Evolutionary conservation across 139 green algal genomes (phyloP).

Genomic region (Tetradesmus obliquus): DNA sequence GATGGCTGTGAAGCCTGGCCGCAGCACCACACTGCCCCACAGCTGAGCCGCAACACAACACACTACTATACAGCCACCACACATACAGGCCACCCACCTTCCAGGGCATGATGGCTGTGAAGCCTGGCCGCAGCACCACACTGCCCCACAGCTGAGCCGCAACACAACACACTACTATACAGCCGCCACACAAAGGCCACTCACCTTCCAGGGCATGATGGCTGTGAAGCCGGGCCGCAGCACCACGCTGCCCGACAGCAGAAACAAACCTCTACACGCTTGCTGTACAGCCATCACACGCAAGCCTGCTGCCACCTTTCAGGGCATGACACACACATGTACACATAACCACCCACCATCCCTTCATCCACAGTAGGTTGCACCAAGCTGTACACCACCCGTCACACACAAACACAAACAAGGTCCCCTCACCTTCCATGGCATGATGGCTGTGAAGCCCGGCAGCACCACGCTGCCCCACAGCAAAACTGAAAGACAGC

Average conservation of each 20-base stretch:
- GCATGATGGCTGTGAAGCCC: too few species aligned
- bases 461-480: too few species aligned
- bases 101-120: constrained; percentile 71
- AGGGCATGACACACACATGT: constrained; percentile 71
- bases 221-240: constrained; percentile 79
- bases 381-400: too few species aligned
- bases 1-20: constrained; percentile 83
- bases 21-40: constrained; percentile 54
- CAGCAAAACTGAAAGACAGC: too few species aligned
- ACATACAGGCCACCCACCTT: not conserved
- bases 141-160: constrained; percentile 27
- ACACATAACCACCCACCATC: not conserved
- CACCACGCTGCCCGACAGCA: constrained; percentile 51
- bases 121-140: constrained; percentile 71
- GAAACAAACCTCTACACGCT: not conserved
- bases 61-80: too few species aligned
- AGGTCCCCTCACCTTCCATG: too few species aligned
- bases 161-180: not conserved
- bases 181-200: too few species aligned
- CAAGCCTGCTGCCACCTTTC: constrained; percentile 59
- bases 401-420: too few species aligned
- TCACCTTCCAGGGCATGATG: constrained; percentile 56
- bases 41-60: not conserved
- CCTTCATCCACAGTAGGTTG: too few species aligned
- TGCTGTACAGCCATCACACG: not conserved